Conservation (phyloP, 2,329 filamentous ascomycete genomes). For the Xenoacremonium recifei region DNA sequence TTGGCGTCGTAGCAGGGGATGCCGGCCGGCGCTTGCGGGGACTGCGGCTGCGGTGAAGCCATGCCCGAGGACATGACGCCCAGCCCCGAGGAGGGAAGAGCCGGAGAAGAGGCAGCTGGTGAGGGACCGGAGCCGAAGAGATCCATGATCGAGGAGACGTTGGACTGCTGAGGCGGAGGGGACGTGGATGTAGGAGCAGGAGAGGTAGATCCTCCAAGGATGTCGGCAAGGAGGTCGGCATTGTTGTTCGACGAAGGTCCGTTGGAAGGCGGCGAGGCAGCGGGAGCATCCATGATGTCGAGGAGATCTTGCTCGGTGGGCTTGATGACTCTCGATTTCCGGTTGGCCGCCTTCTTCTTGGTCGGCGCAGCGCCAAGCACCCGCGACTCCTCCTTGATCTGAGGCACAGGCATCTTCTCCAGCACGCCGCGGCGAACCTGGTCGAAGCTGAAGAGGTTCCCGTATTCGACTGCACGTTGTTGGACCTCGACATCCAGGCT, state of each 20-base stretch:
- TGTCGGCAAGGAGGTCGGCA: constrained; percentile 87
- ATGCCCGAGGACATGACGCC: constrained; percentile 49
- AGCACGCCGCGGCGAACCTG: constrained; percentile 84
- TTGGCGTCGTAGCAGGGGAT: constrained; percentile 85
- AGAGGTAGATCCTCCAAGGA: constrained; percentile 71
- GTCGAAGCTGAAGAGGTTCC: constrained; percentile 90
- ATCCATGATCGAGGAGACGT: constrained; percentile 81
- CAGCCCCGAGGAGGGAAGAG: constrained; percentile 41
- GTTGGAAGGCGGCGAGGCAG: constrained; percentile 49
- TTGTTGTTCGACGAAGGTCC: constrained; percentile 67
- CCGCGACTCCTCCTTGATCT: constrained; percentile 92
- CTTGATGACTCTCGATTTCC: constrained; percentile 75
- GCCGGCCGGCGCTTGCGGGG: constrained; percentile 42
- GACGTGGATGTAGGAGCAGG: constrained; percentile 35
- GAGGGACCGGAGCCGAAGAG: constrained; percentile 62
- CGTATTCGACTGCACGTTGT: constrained; percentile 92
- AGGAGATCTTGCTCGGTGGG: constrained; percentile 89
- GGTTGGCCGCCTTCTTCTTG: constrained; percentile 67
- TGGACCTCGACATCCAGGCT: constrained; percentile 95
- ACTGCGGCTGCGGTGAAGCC: constrained; percentile 46
- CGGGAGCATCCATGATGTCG: constrained; percentile 82
- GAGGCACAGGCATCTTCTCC: constrained; percentile 96
- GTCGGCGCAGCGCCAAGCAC: constrained; percentile 80
- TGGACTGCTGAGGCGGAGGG: constrained; percentile 54
- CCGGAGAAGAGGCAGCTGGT: constrained; percentile 30